Conservation (phyloP, 2,329 filamentous ascomycete genomes). For the Chalaropsis ovoidea region DNA sequence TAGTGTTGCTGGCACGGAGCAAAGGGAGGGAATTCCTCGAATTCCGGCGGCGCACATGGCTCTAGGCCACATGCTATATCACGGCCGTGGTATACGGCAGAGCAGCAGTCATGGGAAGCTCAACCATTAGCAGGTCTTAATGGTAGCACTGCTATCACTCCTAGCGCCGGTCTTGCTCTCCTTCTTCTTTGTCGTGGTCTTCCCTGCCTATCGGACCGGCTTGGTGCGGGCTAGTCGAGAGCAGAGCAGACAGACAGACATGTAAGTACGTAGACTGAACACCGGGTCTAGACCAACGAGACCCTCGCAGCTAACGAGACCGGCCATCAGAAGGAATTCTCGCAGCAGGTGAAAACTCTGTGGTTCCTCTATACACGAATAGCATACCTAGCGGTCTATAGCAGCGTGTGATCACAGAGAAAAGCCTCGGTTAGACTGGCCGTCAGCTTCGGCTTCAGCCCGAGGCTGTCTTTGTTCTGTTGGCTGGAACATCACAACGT, state of each 20-base stretch:
- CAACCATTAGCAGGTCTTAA: background rate
- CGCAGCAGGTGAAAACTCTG: slow-evolving; percentile 8
- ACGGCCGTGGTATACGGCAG: background rate
- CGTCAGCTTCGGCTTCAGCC: background rate
- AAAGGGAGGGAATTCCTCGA: background rate
- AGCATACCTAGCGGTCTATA: background rate
- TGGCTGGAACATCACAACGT: background rate
- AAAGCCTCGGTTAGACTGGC: background rate
- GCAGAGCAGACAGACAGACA: background rate
- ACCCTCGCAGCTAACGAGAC: no score
- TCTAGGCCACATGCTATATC: no score
- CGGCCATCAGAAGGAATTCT: background rate
- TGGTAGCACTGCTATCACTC: background rate
- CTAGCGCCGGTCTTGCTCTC: background rate
- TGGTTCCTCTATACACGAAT: background rate
- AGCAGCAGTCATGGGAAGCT: background rate
- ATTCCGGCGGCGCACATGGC: no score
- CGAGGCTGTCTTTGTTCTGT: background rate
- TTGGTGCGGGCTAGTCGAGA: background rate
- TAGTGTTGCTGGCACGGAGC: background rate
- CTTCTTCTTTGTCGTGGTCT: background rate
- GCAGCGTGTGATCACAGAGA: background rate
- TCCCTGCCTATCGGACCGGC: slow-evolving; percentile 8
- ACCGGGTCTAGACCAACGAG: background rate
- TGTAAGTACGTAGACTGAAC: background rate